Evolutionary conservation across 495 filamentous ascomycete species (phyloP), one percentile per base, ranked within the genome.

Genomic region (Apiosordaria backusii): DNA sequence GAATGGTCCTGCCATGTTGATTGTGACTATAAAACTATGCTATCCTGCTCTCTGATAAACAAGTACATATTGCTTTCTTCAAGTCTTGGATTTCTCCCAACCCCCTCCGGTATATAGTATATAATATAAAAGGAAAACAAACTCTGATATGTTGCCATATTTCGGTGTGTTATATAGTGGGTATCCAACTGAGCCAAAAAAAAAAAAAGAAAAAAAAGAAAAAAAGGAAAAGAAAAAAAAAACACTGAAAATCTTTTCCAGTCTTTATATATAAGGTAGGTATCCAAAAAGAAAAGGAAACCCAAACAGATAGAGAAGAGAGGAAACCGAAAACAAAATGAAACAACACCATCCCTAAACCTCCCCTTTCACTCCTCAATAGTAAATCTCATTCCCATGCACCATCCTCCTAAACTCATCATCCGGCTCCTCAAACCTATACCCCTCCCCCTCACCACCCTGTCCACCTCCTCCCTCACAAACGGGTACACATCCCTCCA

Each of bases 401-500:
- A 80, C 72, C 76, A 82, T 74, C n/a, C 19, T n/a, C 61, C 73
- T 75, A 58, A 81, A 82, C 55, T 66, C 19, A 61, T 82, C 80
- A 21, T 71, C 23, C 3, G 81, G 81, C 72, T 80, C 76, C 23
- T 67, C 62, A 63, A 83, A 83, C 58, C 54, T 65, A 40, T 80
- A 82, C 35, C 18, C 58, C 55, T 73, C 66, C 1, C 78, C 7
- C 82, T 70, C 7, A 76, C 74, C 13, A 86, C 82, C 29, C 83
- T 73, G 59, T 85, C 81, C 3, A 86, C 76, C 73, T 87, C 84
- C 65, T 82, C 80, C 64, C 80, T 67, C 4, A 89, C 82, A 63
- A 84, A 80, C 26, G 86, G 87, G 70, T 83, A 90, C 13, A 90
- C 83, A 72, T 89, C 88, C 71, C 79, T 84, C 75, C 80, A 86